Conservation (phyloP, 192 early-diverging fungal genomes). For the Allomyces javanicus region DNA sequence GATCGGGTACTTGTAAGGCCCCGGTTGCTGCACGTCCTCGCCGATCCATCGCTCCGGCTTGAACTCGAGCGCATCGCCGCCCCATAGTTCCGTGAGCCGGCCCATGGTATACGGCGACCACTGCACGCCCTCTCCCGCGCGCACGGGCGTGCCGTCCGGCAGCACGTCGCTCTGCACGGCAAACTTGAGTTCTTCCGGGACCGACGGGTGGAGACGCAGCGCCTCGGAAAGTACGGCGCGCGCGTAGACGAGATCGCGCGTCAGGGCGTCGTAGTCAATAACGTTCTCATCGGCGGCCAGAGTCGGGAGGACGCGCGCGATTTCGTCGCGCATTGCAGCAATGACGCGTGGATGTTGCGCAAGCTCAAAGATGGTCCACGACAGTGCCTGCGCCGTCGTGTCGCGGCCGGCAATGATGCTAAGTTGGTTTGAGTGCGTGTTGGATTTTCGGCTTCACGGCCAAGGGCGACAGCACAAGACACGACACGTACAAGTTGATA, state of each 20-base stretch:
- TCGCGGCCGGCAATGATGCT: constrained; percentile 21
- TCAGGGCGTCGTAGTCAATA: constrained; percentile 10
- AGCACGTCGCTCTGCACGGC: constrained; percentile 31
- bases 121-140: constrained; percentile 23
- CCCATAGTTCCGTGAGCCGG: constrained; percentile 33
- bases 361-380: constrained; percentile 29
- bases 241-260: constrained; percentile 26
- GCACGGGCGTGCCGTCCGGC: constrained; percentile 34
- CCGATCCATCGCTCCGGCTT: constrained; percentile 42
- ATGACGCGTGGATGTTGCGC: constrained; percentile 17
- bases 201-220: constrained; percentile 42
- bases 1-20: constrained; percentile 25
- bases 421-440: neutral
- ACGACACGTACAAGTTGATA: constrained; percentile 19
- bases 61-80: constrained; percentile 37
- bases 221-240: constrained; percentile 35
- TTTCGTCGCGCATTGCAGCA: constrained; percentile 12
- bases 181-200: constrained; percentile 35
- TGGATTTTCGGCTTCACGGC: too few species aligned
- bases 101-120: constrained; percentile 34
- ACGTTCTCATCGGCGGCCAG: neutral
- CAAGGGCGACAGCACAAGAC: neutral
- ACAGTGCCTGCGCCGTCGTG: constrained; percentile 33
- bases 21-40: constrained; percentile 7
- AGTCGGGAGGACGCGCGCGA: neutral